These are phyloP conservation scores for Atkinsonella hypoxylon DNA, from an alignment of 2,329 filamentous ascomycete species.

Conservation along the genomic window DNA sequence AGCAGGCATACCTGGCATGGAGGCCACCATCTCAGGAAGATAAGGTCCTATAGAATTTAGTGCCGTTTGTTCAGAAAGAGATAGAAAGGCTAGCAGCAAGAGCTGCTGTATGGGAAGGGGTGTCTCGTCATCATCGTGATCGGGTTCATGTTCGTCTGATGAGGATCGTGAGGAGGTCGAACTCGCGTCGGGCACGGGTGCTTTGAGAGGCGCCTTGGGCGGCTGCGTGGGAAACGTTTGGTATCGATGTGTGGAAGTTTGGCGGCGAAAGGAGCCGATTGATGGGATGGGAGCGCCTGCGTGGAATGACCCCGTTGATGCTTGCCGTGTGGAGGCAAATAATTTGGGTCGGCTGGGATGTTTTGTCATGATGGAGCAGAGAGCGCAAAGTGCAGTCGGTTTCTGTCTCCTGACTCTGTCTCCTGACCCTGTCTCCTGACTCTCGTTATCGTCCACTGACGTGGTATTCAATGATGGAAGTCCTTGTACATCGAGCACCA, in stretches of 20 bases:
- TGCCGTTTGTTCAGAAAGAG: slow-evolving; percentile 87
- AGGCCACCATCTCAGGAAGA: slow-evolving; percentile 79
- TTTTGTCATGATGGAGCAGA: slow-evolving; percentile 5
- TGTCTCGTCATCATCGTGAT: slow-evolving; percentile 41
- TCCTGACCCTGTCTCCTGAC: no score
- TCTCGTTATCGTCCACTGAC: not conserved
- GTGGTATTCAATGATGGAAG: not conserved
- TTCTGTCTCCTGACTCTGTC: no score
- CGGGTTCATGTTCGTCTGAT: slow-evolving; percentile 23
- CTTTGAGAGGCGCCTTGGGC: slow-evolving; percentile 51
- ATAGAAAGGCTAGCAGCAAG: slow-evolving; percentile 72
- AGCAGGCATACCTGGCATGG: slow-evolving; percentile 67
- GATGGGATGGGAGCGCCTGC: slow-evolving; percentile 37
- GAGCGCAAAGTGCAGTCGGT: not conserved
- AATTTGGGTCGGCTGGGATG: slow-evolving; percentile 5
- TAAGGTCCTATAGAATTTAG: slow-evolving; percentile 95
- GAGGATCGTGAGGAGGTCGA: slow-evolving; percentile 8
- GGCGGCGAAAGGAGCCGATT: slow-evolving; percentile 21
- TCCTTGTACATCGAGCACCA: not conserved
- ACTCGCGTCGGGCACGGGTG: slow-evolving; percentile 10
- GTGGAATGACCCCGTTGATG: slow-evolving; percentile 37
- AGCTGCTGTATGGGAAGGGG: slow-evolving; percentile 78
- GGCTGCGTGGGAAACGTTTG: slow-evolving; percentile 72
- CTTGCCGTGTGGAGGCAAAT: slow-evolving; percentile 10
- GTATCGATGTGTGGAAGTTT: slow-evolving; percentile 47